phyloP scores from a whole-genome alignment of 805 yeast genomes.

The Candida ipomoeae region DNA sequence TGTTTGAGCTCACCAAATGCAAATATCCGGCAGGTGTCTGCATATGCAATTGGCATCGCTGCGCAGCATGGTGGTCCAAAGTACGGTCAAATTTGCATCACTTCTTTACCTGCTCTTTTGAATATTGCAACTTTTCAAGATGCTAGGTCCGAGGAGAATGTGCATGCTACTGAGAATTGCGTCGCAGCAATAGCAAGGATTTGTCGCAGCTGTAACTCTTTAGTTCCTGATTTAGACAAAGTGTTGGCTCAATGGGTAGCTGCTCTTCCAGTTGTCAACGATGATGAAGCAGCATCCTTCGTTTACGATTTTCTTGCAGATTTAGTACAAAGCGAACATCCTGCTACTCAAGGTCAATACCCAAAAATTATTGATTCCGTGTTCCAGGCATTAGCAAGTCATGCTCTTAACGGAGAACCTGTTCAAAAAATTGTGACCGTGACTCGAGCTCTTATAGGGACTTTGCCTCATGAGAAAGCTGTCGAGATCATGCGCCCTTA shows the following conservation, averaged over 20 bases:
- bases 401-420: slow-evolving; percentile 64
- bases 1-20: slow-evolving; percentile 64
- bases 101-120: slow-evolving; percentile 71
- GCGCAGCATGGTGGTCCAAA: slow-evolving; percentile 73
- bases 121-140: slow-evolving; percentile 73
- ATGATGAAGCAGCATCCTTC: slow-evolving; percentile 84
- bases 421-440: slow-evolving; percentile 62
- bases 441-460: slow-evolving; percentile 58
- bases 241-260: slow-evolving; percentile 74
- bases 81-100: slow-evolving; percentile 59
- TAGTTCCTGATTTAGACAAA: slow-evolving; percentile 57
- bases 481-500: slow-evolving; percentile 61
- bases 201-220: slow-evolving; percentile 56
- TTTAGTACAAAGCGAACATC: slow-evolving; percentile 62
- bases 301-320: slow-evolving; percentile 73
- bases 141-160: slow-evolving; percentile 78
- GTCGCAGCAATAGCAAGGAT: slow-evolving; percentile 81
- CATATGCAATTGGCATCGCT: slow-evolving; percentile 78
- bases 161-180: slow-evolving; percentile 84
- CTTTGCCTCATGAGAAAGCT: slow-evolving; percentile 67
- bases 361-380: slow-evolving; percentile 65
- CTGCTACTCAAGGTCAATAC: slow-evolving; percentile 50
- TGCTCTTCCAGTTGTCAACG: slow-evolving; percentile 76
- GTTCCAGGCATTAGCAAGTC: slow-evolving; percentile 68
- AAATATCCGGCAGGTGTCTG: slow-evolving; percentile 80